Evolutionary conservation across 164 flowering plant species (phyloP).

Genomic region (Vitis labrusca): DNA sequence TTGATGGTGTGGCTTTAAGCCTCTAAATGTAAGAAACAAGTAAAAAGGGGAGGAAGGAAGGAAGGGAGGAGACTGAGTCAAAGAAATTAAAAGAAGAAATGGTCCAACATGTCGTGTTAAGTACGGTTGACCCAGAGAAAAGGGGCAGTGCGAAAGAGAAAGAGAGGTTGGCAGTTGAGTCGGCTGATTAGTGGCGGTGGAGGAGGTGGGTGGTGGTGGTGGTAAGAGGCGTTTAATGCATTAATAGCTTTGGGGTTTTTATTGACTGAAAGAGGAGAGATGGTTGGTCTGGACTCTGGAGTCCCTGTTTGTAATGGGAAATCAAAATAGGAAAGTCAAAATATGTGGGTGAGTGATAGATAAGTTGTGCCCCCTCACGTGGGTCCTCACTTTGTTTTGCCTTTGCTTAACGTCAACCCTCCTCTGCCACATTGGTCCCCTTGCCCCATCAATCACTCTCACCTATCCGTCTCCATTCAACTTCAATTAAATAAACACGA

Average conservation of each 20-base stretch:
- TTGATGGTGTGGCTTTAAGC: too few species aligned
- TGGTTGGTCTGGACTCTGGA: neutral
- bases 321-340: slow-evolving; percentile 24
- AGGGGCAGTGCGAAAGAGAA: neutral
- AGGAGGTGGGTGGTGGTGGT: slow-evolving; percentile 4
- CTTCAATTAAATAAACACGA: too few species aligned
- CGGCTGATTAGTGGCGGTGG: slow-evolving; percentile 19
- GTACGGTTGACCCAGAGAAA: slow-evolving; percentile 38
- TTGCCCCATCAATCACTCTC: neutral
- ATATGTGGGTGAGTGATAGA: slow-evolving; percentile 27
- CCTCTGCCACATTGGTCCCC: slow-evolving; percentile 6
- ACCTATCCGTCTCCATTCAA: neutral
- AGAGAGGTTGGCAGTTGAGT: slow-evolving; percentile 23
- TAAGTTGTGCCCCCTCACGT: neutral
- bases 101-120: slow-evolving; percentile 35
- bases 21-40: neutral
- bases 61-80: slow-evolving; percentile 25
- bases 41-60: neutral
- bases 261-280: neutral
- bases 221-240: slow-evolving; percentile 5
- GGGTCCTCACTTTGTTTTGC: slow-evolving; percentile 20
- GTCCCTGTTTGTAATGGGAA: slow-evolving; percentile 3
- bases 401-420: slow-evolving; percentile 38
- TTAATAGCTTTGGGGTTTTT: neutral
- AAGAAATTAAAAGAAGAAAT: slow-evolving; percentile 13